A percentile compares a stretch with the other conserved stretches of the same genome.
phyloP scores from a whole-genome alignment of 2,329 filamentous ascomycete species.

The Fusarium nelsonii region DNA sequence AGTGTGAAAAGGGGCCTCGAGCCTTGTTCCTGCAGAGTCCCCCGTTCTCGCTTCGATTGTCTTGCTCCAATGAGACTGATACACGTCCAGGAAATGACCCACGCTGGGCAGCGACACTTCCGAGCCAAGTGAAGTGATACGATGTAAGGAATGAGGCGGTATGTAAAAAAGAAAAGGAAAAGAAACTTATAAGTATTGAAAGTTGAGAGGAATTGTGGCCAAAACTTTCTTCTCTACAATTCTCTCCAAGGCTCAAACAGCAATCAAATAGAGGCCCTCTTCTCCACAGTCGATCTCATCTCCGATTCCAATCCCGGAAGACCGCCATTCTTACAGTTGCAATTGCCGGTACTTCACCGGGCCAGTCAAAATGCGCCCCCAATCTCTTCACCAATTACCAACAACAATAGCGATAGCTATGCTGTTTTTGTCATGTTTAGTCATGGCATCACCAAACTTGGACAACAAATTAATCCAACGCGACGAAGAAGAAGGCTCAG shows the following conservation, averaged over 20 bases:
- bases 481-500: slow-evolving; percentile 53
- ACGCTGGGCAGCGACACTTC: slow-evolving; percentile 49
- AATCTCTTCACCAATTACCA: slow-evolving; percentile 3
- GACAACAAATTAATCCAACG: slow-evolving; percentile 28
- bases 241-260: not conserved
- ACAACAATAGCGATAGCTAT: slow-evolving; percentile 9
- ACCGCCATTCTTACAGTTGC: slow-evolving; percentile 2
- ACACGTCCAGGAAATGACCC: slow-evolving; percentile 46
- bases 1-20: slow-evolving; percentile 20
- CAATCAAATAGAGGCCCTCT: slow-evolving; percentile 5
- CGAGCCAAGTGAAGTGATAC: slow-evolving; percentile 14
- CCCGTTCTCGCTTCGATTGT: slow-evolving; percentile 28
- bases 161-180: slow-evolving; percentile 19
- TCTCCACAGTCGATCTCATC: slow-evolving; percentile 18
- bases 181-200: slow-evolving; percentile 9
- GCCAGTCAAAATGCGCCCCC: slow-evolving; percentile 24
- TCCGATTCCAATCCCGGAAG: slow-evolving; percentile 25
- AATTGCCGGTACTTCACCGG: not conserved
- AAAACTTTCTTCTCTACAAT: slow-evolving; percentile 1
- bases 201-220: not conserved
- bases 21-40: slow-evolving; percentile 17
- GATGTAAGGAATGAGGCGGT: slow-evolving; percentile 24
- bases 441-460: slow-evolving; percentile 14
- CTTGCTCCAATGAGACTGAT: slow-evolving; percentile 47
- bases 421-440: slow-evolving; percentile 27